Percentiles rank a stretch among this genome's conserved stretches.
Conservation (phyloP, 2,329 filamentous ascomycete species). For the Pestalotiopsis sp. region DNA sequence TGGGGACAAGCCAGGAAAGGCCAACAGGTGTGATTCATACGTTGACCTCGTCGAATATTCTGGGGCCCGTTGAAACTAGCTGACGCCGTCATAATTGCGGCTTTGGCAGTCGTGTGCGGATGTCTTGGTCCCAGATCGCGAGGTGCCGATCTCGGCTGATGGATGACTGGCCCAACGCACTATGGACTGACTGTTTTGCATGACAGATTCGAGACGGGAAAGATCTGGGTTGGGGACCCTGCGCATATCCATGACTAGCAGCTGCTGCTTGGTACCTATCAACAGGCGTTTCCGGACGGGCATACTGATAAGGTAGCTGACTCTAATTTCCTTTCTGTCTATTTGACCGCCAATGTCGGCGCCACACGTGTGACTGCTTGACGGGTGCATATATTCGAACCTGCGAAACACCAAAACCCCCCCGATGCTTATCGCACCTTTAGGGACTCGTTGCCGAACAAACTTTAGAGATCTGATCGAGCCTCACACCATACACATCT, state of each 20-base stretch:
- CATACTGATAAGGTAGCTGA: background rate
- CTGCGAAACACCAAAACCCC: background rate
- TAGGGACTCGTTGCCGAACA: background rate
- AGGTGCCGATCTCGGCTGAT: background rate
- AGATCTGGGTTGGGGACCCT: conserved; percentile 1
- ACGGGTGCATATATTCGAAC: background rate
- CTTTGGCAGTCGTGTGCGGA: background rate
- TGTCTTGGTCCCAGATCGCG: background rate
- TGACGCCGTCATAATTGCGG: background rate
- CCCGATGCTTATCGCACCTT: background rate
- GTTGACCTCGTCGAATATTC: background rate
- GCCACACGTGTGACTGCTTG: background rate
- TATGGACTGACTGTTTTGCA: background rate
- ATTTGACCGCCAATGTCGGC: conserved; percentile 1
- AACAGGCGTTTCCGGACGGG: background rate
- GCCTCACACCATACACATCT: background rate
- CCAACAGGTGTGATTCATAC: background rate
- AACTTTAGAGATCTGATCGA: background rate
- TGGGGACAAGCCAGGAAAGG: background rate
- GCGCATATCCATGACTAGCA: background rate
- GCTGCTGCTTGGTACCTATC: background rate
- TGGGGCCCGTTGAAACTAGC: background rate
- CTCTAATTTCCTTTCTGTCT: conserved; percentile 7
- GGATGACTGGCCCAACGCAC: background rate
- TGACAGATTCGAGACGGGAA: background rate